These are phyloP conservation scores for Pleurotus salmoneostramineus DNA, from an alignment of 768 basidiomycete species.

Conservation along the genomic window DNA sequence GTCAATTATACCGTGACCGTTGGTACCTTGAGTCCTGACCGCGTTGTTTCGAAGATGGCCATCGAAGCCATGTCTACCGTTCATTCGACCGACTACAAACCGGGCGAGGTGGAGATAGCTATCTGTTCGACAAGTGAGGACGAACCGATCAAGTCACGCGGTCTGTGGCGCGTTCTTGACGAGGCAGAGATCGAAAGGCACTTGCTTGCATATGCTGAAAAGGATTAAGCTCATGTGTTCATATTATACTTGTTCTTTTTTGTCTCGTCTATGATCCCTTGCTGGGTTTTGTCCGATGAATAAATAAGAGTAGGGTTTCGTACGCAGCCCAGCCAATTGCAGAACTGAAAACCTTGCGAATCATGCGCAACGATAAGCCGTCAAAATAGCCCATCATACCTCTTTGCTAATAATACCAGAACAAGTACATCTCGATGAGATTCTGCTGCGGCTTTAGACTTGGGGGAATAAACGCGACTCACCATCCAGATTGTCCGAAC, in stretches of 20 bases:
- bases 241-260: neutral
- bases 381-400: slow-evolving; percentile 82
- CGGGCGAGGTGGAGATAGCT: slow-evolving; percentile 93
- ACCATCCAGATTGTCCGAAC: slow-evolving; percentile 67
- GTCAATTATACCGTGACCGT: slow-evolving; percentile 16
- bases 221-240: slow-evolving; percentile 49
- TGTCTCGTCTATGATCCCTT: neutral
- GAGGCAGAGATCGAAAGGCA: slow-evolving; percentile 77
- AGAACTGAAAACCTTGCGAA: slow-evolving; percentile 85
- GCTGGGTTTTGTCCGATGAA: slow-evolving; percentile 26
- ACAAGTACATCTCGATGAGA: neutral
- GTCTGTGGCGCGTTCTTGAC: slow-evolving; percentile 76
- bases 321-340: slow-evolving; percentile 92
- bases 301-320: slow-evolving; percentile 68
- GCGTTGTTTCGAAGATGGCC: slow-evolving; percentile 58
- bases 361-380: slow-evolving; percentile 76
- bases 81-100: slow-evolving; percentile 94
- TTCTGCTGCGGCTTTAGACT: neutral
- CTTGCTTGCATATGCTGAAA: slow-evolving; percentile 84
- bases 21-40: slow-evolving; percentile 6
- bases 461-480: slow-evolving; percentile 16
- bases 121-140: slow-evolving; percentile 77
- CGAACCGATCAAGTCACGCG: slow-evolving; percentile 68
- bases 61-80: slow-evolving; percentile 94
- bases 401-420: slow-evolving; percentile 54